Evolutionary conservation across 2,329 filamentous ascomycete genomes (phyloP).

Genomic region (Canariomyces notabilis): DNA sequence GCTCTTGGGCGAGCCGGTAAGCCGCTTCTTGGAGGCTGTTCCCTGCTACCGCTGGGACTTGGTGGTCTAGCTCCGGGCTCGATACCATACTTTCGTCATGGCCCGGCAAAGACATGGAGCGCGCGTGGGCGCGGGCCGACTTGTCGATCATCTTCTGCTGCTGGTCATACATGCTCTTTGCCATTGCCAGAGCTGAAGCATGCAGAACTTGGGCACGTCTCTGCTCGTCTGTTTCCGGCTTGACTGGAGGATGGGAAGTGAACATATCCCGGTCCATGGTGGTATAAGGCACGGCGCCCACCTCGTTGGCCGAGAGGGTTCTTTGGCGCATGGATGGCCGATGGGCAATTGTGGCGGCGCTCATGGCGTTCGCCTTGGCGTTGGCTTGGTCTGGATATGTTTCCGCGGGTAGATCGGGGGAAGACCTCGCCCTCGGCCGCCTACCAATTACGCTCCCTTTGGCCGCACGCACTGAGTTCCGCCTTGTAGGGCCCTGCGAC

Average conservation of each 20-base stretch:
- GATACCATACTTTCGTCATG: conserved; percentile 6
- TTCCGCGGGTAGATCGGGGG: conserved; percentile 43
- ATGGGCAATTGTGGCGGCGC: conserved; percentile 66
- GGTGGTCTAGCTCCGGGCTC: conserved; percentile 28
- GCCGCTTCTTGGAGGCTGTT: conserved; percentile 78
- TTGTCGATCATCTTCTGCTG: conserved; percentile 60
- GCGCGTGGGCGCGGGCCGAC: conserved; percentile 37
- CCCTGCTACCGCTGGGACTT: conserved; percentile 48
- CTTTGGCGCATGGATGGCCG: conserved; percentile 42
- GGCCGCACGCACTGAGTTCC: conserved; percentile 70
- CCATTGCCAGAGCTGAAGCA: conserved; percentile 84
- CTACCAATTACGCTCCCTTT: conserved; percentile 63
- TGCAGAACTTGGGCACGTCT: conserved; percentile 66
- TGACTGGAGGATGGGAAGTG: conserved; percentile 67
- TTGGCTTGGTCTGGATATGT: conserved; percentile 54
- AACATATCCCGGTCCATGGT: conserved; percentile 72
- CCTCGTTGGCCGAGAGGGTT: conserved; percentile 49
- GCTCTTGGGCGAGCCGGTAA: conserved; percentile 78
- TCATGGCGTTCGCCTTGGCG: conserved; percentile 63
- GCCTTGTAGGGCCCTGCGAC: conserved; percentile 47
- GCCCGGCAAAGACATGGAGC: conserved; percentile 21
- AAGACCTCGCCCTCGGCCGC: conserved; percentile 61
- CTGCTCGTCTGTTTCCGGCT: conserved; percentile 68
- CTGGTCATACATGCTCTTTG: conserved; percentile 73
- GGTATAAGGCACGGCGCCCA: conserved; percentile 62